A percentile compares a stretch with the other conserved stretches of the same genome.
phyloP scores from a whole-genome alignment of 2,329 filamentous ascomycete species.

The Pseudogymnoascus sp. region DNA sequence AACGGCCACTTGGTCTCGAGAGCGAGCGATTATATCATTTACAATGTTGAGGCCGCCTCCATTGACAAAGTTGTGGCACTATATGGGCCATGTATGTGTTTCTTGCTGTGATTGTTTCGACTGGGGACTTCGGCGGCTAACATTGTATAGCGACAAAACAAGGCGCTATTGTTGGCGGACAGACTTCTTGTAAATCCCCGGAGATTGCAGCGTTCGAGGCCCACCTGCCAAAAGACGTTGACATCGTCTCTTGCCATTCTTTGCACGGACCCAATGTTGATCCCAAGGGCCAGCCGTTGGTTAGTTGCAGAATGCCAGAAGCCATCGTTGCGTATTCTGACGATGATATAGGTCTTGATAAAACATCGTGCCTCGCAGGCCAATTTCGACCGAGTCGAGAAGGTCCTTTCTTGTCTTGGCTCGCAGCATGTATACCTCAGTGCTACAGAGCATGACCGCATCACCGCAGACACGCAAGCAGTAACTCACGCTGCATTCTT shows the following conservation, averaged over 20 bases:
- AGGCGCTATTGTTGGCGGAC: slow-evolving; percentile 89
- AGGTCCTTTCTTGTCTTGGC: slow-evolving; percentile 71
- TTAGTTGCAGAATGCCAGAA: slow-evolving; percentile 30
- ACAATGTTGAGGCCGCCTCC: slow-evolving; percentile 90
- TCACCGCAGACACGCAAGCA: slow-evolving; percentile 96
- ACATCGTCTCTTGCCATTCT: slow-evolving; percentile 93
- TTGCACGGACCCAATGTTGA: slow-evolving; percentile 90
- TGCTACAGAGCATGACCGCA: slow-evolving; percentile 83
- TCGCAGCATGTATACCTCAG: slow-evolving; percentile 85
- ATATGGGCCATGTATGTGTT: slow-evolving; percentile 80
- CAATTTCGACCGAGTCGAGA: slow-evolving; percentile 70
- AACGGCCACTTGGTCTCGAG: slow-evolving; percentile 96
- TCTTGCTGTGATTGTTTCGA: slow-evolving; percentile 4
- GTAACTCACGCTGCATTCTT: slow-evolving; percentile 97
- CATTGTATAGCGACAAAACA: slow-evolving; percentile 71
- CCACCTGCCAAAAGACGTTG: slow-evolving; percentile 77
- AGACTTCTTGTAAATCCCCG: slow-evolving; percentile 96
- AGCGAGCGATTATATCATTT: slow-evolving; percentile 96
- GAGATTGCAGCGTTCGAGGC: slow-evolving; percentile 91
- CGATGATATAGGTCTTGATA: slow-evolving; percentile 58
- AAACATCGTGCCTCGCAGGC: slow-evolving; percentile 77
- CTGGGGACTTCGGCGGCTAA: slow-evolving; percentile 14
- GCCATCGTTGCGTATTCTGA: not conserved
- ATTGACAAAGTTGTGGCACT: slow-evolving; percentile 81
- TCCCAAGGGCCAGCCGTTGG: slow-evolving; percentile 79